A percentile compares a stretch with the other conserved stretches of the same genome.
Conservation (phyloP, 2,329 filamentous ascomycete genomes). For the Colletotrichum orbiculare region DNA sequence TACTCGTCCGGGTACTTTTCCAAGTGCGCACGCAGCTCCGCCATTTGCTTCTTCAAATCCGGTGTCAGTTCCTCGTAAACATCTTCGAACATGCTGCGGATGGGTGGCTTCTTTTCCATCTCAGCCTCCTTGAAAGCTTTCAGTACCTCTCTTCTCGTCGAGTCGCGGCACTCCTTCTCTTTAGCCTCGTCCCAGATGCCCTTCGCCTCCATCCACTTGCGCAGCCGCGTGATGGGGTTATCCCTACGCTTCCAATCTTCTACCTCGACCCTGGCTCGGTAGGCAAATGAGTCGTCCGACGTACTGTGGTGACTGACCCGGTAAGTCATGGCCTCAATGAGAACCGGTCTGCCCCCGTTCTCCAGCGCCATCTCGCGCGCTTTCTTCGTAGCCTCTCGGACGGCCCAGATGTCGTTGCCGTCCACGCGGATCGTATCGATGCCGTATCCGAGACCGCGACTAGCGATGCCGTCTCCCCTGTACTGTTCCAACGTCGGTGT, state of each 20-base stretch:
- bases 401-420: conserved; percentile 94
- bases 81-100: conserved; percentile 83
- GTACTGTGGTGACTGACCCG: conserved; percentile 98
- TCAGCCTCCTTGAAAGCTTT: conserved; percentile 87
- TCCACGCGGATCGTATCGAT: conserved; percentile 93
- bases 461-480: conserved; percentile 90
- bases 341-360: conserved; percentile 82
- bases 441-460: conserved; percentile 88
- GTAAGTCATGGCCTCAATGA: conserved; percentile 97
- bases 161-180: conserved; percentile 78
- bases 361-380: conserved; percentile 83
- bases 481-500: conserved; percentile 93
- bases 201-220: conserved; percentile 90
- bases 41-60: conserved; percentile 78
- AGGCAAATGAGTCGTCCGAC: conserved; percentile 95
- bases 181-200: conserved; percentile 86
- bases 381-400: conserved; percentile 80
- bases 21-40: conserved; percentile 78
- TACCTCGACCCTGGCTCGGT: conserved; percentile 92
- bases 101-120: conserved; percentile 80
- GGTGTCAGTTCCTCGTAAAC: conserved; percentile 90
- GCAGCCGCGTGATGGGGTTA: conserved; percentile 85
- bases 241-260: conserved; percentile 94
- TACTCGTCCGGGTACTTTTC: conserved; percentile 94
- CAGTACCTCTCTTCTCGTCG: conserved; percentile 79